These are phyloP conservation scores for Dothistroma pini DNA, from an alignment of 2,329 filamentous ascomycete genomes.

Conservation along the genomic window DNA sequence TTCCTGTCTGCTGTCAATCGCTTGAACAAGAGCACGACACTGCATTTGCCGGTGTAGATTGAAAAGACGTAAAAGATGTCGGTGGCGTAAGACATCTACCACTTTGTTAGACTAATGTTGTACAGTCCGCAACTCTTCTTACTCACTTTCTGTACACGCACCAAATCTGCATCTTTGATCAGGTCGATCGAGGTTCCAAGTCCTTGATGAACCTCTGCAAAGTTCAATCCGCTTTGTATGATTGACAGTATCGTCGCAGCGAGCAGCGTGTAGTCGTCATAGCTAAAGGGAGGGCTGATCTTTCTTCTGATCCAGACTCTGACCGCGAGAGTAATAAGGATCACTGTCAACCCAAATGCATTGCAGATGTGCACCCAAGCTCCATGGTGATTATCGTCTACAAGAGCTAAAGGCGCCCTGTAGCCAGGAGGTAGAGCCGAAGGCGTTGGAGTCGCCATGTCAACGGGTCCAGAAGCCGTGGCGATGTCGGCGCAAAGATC, in stretches of 20 bases:
- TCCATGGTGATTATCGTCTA: constrained; percentile 34
- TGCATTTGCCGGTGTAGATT: constrained; percentile 44
- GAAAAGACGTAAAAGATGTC: constrained; percentile 45
- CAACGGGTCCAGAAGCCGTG: neutral
- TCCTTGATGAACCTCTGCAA: constrained; percentile 38
- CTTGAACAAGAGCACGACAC: constrained; percentile 43
- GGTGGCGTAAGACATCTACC: constrained; percentile 37
- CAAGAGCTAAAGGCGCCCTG: constrained; percentile 9
- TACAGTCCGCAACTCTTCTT: too few species aligned
- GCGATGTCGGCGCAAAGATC: neutral
- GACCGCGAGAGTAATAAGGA: constrained; percentile 40
- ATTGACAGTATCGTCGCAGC: constrained; percentile 36
- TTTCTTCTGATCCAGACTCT: constrained; percentile 40
- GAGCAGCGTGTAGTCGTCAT: constrained; percentile 37
- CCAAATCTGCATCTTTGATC: constrained; percentile 20
- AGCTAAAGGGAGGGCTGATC: constrained; percentile 29
- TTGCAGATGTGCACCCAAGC: constrained; percentile 42
- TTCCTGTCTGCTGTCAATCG: constrained; percentile 44
- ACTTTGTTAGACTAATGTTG: neutral
- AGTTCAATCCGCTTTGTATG: constrained; percentile 39
- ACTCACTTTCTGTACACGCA: constrained; percentile 38
- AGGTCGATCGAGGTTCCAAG: constrained; percentile 38
- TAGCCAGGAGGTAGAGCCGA: constrained; percentile 12
- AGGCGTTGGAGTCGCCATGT: constrained; percentile 4
- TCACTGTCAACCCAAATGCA: constrained; percentile 38